A percentile compares a stretch with the other conserved stretches of the same genome.
These are phyloP conservation scores for Noccaea caerulescens DNA, from an alignment of 345 rosid genomes.

Conservation along the genomic window DNA sequence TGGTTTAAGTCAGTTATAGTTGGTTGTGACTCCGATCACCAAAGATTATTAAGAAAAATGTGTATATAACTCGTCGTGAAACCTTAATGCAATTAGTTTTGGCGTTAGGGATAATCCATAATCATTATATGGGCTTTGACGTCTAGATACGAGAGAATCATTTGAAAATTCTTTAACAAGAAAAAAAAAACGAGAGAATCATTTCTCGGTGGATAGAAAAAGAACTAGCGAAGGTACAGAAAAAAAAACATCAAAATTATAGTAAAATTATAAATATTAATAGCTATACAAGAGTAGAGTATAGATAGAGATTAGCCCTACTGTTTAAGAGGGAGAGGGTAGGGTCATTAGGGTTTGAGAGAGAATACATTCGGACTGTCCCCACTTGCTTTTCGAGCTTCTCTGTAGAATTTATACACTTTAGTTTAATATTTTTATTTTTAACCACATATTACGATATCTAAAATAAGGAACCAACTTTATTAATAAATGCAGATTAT, in stretches of 20 bases:
- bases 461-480: constrained; percentile 28
- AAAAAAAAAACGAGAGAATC: constrained; percentile 17
- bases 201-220: constrained; percentile 18
- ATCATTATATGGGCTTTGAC: neutral
- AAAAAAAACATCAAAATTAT: neutral
- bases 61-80: neutral
- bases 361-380: constrained; percentile 56
- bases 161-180: neutral
- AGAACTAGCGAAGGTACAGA: constrained; percentile 18
- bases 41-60: neutral
- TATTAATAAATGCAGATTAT: constrained; percentile 43
- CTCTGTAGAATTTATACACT: constrained; percentile 17
- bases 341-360: constrained; percentile 46
- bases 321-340: constrained; percentile 43
- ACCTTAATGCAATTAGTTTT: neutral
- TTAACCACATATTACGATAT: constrained; percentile 8
- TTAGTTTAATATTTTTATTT: neutral
- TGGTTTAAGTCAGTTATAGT: no score
- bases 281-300: constrained; percentile 23
- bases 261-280: neutral
- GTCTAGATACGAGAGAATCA: constrained; percentile 26
- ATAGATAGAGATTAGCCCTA: constrained; percentile 36
- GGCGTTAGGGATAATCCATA: neutral
- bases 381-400: constrained; percentile 43
- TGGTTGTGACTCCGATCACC: no score